Base-by-base conservation (phyloP, 1,284 basidiomycete species). In the Agroathelia rolfsii region DNA sequence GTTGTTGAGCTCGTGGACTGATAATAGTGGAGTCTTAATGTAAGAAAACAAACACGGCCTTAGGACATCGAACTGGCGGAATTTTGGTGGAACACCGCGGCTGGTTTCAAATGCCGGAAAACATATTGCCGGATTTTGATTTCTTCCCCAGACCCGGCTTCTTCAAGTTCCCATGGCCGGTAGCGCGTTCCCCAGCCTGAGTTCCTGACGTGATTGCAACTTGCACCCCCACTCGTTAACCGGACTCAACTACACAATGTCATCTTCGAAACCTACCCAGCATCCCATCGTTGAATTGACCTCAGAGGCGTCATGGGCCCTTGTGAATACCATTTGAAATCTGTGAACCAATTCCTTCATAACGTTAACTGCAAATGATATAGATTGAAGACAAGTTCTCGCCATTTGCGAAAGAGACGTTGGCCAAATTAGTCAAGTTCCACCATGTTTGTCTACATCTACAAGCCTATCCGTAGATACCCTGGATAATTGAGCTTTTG, bases 371-470 rank as follows among this genome's bases (percentile, higher is more conserved):
- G 11, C 25, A 15, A 34, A 13, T 25, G 11, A 25, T 19, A 14
- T 47, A 93, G 88, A 64, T 93, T 36, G 85, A 92, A 62, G 82
- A 88, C 66, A 88, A 86, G 60, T 84, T 97, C 69, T 86, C 86
- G 5, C 72, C 79, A 8, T 86, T 72, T 47, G 94, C 80, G 23
- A 93, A 90, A 61, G 78, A 90, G 46, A 83, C 76, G 4, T 68
- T 97, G 28, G 66, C 74, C 32, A 90, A 83, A 49, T 71, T 97
- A 36, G 74, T 95, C 49, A 62, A 64, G 28, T 97, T 97, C 55
- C 69, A 93, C 37, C 76, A 89, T 62, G 89, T 85, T 41, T 44
- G 72, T 55, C 20, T 8, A n/a, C 10, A 15, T 19, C 8, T 26
- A 19, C n/a, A 13, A 20, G 17, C 23, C n/a, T n/a, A n/a, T n/a